Evolutionary conservation across 1,284 basidiomycete genomes (phyloP).

Genomic region (Sanghuangporus weigelae): DNA sequence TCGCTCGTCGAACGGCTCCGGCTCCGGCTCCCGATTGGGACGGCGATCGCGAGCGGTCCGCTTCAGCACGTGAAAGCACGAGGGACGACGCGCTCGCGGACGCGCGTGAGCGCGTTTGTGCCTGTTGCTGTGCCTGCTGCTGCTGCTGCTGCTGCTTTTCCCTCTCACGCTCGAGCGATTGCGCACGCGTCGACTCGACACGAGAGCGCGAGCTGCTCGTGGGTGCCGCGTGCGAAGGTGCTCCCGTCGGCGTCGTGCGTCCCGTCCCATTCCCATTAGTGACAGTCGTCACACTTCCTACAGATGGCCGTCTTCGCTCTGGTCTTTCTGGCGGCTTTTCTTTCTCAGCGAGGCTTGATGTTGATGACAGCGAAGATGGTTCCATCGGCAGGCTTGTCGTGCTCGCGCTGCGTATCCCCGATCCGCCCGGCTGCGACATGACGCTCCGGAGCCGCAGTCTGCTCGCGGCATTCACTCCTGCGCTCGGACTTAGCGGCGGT

Average conservation of each 20-base stretch:
- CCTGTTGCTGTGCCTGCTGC: background rate
- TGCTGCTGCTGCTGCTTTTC: background rate
- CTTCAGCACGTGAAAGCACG: constrained; percentile 5
- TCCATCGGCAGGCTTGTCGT: constrained; percentile 5
- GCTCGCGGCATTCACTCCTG: constrained; percentile 3
- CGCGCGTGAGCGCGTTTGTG: constrained; percentile 8
- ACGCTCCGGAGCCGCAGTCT: constrained; percentile 1
- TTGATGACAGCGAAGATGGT: background rate
- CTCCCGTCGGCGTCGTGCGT: constrained; percentile 4
- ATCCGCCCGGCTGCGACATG: background rate
- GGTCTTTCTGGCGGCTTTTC: constrained; percentile 7
- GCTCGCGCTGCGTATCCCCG: constrained; percentile 5
- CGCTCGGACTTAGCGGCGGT: constrained; percentile 14
- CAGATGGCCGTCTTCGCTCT: constrained; percentile 8
- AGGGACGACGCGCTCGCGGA: constrained; percentile 7
- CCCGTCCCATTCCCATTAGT: constrained; percentile 1
- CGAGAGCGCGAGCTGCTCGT: constrained; percentile 10
- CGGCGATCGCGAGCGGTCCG: constrained; percentile 10
- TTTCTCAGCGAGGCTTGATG: background rate
- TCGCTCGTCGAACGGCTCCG: background rate
- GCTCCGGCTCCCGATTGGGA: background rate
- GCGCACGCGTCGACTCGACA: background rate
- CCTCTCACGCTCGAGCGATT: constrained; percentile 7
- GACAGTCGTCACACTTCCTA: background rate
- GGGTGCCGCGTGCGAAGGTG: constrained; percentile 7